Evolutionary conservation across 768 basidiomycete genomes (phyloP).

Genomic region (Kwoniella shandongensis): DNA sequence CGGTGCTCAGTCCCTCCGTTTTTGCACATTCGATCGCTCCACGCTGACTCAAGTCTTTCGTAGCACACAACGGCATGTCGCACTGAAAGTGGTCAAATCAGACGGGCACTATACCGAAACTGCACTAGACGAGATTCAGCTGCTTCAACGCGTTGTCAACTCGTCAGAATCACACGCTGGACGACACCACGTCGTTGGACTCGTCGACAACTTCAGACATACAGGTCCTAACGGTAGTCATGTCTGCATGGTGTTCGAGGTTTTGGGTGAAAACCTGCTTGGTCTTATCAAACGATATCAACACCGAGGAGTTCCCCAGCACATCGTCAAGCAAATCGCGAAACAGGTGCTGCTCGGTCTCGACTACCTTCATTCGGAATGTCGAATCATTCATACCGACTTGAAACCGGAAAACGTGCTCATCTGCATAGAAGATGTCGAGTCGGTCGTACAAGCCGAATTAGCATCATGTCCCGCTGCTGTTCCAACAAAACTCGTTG

Average conservation of each 20-base stretch:
- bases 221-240: slow-evolving; percentile 95
- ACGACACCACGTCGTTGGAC: slow-evolving; percentile 89
- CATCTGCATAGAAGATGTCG: slow-evolving; percentile 94
- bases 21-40: not conserved
- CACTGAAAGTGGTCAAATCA: slow-evolving; percentile 98
- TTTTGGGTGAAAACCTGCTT: slow-evolving; percentile 92
- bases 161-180: slow-evolving; percentile 80
- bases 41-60: slow-evolving; percentile 1
- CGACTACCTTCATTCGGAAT: slow-evolving; percentile 97
- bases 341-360: slow-evolving; percentile 93
- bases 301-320: slow-evolving; percentile 94
- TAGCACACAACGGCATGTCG: slow-evolving; percentile 93
- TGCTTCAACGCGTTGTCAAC: slow-evolving; percentile 89
- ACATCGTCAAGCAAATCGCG: slow-evolving; percentile 88
- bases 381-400: slow-evolving; percentile 96
- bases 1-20: not conserved
- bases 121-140: slow-evolving; percentile 96
- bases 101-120: slow-evolving; percentile 96
- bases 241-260: slow-evolving; percentile 99
- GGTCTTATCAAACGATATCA: slow-evolving; percentile 96
- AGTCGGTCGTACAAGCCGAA: slow-evolving; percentile 83
- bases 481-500: slow-evolving; percentile 76
- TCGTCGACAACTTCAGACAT: slow-evolving; percentile 96
- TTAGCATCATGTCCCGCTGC: slow-evolving; percentile 62
- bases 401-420: slow-evolving; percentile 98